phyloP scores from a whole-genome alignment of 176 grass and related monocot genomes.

The Carex kokanica region DNA sequence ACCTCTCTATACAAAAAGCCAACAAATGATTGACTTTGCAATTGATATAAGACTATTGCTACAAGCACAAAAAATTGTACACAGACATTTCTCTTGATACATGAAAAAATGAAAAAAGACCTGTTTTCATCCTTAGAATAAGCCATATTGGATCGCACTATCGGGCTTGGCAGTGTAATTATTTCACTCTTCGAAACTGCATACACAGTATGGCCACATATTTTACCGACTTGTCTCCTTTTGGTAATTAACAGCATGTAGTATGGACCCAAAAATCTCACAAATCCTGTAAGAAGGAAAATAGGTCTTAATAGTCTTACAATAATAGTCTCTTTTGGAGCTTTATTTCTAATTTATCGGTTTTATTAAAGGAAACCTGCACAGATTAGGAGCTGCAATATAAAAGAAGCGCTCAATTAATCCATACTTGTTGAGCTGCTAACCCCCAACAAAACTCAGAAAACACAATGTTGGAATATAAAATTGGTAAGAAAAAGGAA shows the following conservation, averaged over 20 bases:
- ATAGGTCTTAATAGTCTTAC: not conserved
- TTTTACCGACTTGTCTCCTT: slow-evolving; percentile 85
- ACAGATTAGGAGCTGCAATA: not conserved
- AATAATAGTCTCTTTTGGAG: not conserved
- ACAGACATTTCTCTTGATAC: slow-evolving; percentile 53
- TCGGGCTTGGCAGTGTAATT: slow-evolving; percentile 72
- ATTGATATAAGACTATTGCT: slow-evolving; percentile 33
- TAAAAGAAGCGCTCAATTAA: not conserved
- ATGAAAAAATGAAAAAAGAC: slow-evolving; percentile 64
- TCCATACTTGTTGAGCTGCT: not conserved
- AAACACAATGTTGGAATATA: slow-evolving; percentile 26
- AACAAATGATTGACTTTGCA: slow-evolving; percentile 17
- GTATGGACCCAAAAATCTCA: slow-evolving; percentile 91
- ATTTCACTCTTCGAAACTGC: slow-evolving; percentile 71
- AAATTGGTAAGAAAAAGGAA: slow-evolving; percentile 31
- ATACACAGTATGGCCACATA: slow-evolving; percentile 83
- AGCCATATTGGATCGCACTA: slow-evolving; percentile 70
- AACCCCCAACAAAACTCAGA: not conserved
- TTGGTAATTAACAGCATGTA: slow-evolving; percentile 96
- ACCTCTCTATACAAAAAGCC: slow-evolving; percentile 22
- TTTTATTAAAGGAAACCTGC: not conserved
- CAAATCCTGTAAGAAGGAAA: slow-evolving; percentile 56
- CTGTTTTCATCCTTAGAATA: slow-evolving; percentile 99
- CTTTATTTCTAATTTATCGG: not conserved
- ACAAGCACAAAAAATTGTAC: slow-evolving; percentile 56